Base-by-base conservation (phyloP, 2,329 filamentous ascomycete genomes). In the Xylariales sp. region DNA sequence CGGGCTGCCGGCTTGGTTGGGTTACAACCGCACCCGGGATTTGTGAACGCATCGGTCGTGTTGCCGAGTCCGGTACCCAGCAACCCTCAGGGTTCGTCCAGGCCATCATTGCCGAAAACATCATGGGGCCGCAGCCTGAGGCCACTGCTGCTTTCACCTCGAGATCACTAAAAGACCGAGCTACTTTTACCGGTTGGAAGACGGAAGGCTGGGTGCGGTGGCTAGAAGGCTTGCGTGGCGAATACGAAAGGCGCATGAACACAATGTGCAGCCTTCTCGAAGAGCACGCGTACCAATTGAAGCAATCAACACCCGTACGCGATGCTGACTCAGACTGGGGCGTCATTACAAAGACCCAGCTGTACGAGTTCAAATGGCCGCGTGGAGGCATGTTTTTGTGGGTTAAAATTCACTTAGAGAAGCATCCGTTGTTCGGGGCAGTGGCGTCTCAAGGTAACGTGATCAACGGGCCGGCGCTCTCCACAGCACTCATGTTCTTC, bases 351-450 rank as follows among this genome's bases (percentile, higher is more conserved):
- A 94, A 92, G 80, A 91, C 87, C 0, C 85, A 86, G 68, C 86
- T 97, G 72, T 92, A 90, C 79, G 87, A 90, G 53, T 97, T 97
- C 76, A 81, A 86, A 72, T 93, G 92, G 85, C 94, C 94, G 0
- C 87, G 91, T 34, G 94, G 90, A 43, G 94, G 94, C 76, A 97
- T 97, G 94, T 97, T 97, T 79, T 80, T 97, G 64, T 97, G 94
- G 94, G 75, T 97, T 3, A 85, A 87, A 64, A 81, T 96, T 68
- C 85, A 89, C 76, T 91, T 94, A 73, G 87, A 91, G 62, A 83
- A 84, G 1, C 94, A 97, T 76, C 93, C 93, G 12, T 84, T 97
- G 14, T 90, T 83, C 77, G 75, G 78, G 60, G 78, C 78, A 2
- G 70, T 74, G n/a, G 70, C 78, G 1, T 77, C 79, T 8, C 58